These are phyloP conservation scores for Capronia coronata DNA, from an alignment of 2,329 filamentous ascomycete species.

Conservation along the genomic window DNA sequence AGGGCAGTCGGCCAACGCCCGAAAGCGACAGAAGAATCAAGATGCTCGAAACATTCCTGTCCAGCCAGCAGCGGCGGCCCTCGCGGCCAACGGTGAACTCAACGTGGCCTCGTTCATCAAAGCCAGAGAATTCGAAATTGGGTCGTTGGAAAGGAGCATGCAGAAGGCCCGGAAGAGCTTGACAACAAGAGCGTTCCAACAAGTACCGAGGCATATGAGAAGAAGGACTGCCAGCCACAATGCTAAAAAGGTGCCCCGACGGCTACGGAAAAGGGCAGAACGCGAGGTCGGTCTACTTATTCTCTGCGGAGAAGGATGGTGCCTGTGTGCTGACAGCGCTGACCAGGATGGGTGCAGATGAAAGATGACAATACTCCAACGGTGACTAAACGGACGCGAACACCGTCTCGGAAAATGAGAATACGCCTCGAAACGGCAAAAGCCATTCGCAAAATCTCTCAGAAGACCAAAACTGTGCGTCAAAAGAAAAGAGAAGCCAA, in stretches of 20 bases:
- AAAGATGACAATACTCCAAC: conserved; percentile 83
- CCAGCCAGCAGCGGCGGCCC: conserved; percentile 38
- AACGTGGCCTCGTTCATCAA: conserved; percentile 78
- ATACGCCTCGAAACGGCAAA: conserved; percentile 68
- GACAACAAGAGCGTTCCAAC: conserved; percentile 75
- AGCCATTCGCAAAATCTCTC: conserved; percentile 57
- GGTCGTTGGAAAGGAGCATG: conserved; percentile 76
- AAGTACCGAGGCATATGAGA: conserved; percentile 76
- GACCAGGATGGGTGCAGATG: conserved; percentile 52
- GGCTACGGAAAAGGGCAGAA: conserved; percentile 63
- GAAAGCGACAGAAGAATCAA: conserved; percentile 38
- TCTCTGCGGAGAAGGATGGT: conserved; percentile 1
- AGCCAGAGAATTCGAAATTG: conserved; percentile 83
- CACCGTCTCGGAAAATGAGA: conserved; percentile 41
- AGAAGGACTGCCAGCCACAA: conserved; percentile 92
- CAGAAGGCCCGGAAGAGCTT: conserved; percentile 59
- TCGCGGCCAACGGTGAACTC: conserved; percentile 65
- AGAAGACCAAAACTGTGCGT: conserved; percentile 44
- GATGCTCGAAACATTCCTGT: conserved; percentile 44
- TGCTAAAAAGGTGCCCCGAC: conserved; percentile 76
- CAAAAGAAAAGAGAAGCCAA: conserved; percentile 34
- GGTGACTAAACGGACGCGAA: conserved; percentile 52
- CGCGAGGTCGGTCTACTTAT: conserved; percentile 45
- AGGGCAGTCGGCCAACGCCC: conserved; percentile 16
- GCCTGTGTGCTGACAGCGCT: conserved; percentile 17